Evolutionary conservation across 2,329 filamentous ascomycete genomes (phyloP), one percentile per base, ranked within the genome.

Genomic region (Penicillium rolfsii): DNA sequence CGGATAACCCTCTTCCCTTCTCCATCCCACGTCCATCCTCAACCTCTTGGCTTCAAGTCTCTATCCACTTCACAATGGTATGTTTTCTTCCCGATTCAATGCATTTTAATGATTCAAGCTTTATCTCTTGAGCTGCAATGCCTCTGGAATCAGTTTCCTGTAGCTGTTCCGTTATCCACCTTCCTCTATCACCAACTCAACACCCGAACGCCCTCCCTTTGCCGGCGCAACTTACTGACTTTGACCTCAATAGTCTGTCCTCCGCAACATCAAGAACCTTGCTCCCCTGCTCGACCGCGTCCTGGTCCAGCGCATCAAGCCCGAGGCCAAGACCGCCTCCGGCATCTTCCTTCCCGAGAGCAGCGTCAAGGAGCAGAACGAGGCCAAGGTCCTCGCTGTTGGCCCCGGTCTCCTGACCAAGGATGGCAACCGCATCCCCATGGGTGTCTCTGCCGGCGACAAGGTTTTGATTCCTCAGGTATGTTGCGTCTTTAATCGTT

Each of bases 271-370:
- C 87, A 95, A 94, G 83, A 89, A 89, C 75, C 93, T 99, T 73
- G 91, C 89, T 62, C 95, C 95, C 66, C 93, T 99, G 71, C 89
- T 99, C 81, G 95, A 99, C 88, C 94, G 95, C 74, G 93, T 99
- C 72, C 90, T 99, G 67, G 92, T 99, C 71, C 95, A 99, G 88
- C 92, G 95, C 81, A 83, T 97, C 83, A 98, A 98, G 85, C 91
- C 94, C 74, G 94, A 98, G 83, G 81, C 93, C 77, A 97, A 97
- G 87, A 99, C 95, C 53, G 93, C 95, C 72, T 89, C 89, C 75
- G 95, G 95, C 74, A 97, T 99, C 85, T 97, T 96, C 86, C 91
- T 99, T 68, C 95, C 95, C 71, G 95, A 99, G 84, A 93, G 89
- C 64, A 91, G 90, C 74, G 92, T 98, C 76, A 97, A 99, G 87